Evolutionary conservation across 2,329 filamentous ascomycete species (phyloP), one percentile per base, ranked within the genome.

Genomic region (Ophiostoma ips): DNA sequence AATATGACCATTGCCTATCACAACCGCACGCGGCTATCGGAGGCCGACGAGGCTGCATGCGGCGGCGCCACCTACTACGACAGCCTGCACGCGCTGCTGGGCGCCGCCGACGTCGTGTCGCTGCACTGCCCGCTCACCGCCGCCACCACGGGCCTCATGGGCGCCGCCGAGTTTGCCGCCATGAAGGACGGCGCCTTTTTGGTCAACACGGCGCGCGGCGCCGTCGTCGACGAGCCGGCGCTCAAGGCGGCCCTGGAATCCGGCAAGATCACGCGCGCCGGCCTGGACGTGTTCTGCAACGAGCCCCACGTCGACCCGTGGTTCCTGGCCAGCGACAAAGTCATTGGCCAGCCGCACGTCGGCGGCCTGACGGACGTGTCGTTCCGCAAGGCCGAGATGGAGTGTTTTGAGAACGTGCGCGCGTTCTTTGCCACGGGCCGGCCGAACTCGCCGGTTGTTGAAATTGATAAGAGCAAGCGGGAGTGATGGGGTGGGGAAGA

Each of bases 341-440:
- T 80, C 1, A 66, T 83, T 50, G 64, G 84, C 16, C 63, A 84
- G 40, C 81, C 81, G 34, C 81, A 85, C 58, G 73, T 85, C 66
- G 81, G 81, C 0, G 85, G 80, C 0, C 77, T 71, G 63, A 83
- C 78, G 0, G 64, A 71, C 10, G 81, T 84, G 15, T 33, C 35
- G 1, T 43, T 43, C 24, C 40, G 40, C 12, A 48, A 52, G 43
- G 49, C 19, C 13, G 36, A 36, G 9, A 49, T 49, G 47, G 50
- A 52, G 47, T 43, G 40, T n/a, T 43, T 43, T 18, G 40, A 43
- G 15, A 43, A 43, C 16, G 51, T 53, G 13, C 49, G 51, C 3
- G 53, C 51, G 1, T 55, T 30, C 28, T 55, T 47, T 12, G 5
- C 11, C 6, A 51, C 43, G 10, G 53, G 53, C 15, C 15, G 13